A percentile compares a stretch with the other conserved stretches of the same genome.
Evolutionary conservation across 2,329 filamentous ascomycete species (phyloP).

Genomic region (Stagonosporopsis rhizophila): DNA sequence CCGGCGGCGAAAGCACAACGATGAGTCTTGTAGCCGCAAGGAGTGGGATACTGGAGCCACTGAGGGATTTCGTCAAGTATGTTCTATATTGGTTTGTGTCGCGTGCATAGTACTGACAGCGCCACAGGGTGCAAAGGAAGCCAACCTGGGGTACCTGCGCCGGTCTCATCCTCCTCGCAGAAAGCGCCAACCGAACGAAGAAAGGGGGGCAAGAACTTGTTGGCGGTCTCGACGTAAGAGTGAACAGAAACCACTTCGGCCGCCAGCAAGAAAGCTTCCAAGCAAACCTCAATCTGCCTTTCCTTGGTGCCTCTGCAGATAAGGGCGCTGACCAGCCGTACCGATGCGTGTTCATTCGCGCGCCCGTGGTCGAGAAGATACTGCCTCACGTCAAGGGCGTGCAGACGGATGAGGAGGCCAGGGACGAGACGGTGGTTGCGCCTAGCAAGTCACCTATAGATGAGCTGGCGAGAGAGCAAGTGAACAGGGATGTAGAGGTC

Average conservation of each 20-base stretch:
- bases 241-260: constrained; percentile 94
- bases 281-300: constrained; percentile 74
- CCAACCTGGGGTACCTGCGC: constrained; percentile 97
- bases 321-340: constrained; percentile 62
- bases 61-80: constrained; percentile 90
- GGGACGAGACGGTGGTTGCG: constrained; percentile 63
- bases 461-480: constrained; percentile 53
- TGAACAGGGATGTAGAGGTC: constrained; percentile 62
- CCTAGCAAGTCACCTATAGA: constrained; percentile 60
- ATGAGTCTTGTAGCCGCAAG: constrained; percentile 87
- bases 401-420: constrained; percentile 58
- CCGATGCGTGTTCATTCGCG: constrained; percentile 88
- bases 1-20: constrained; percentile 93
- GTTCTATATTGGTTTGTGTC: constrained; percentile 38
- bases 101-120: constrained; percentile 4
- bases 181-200: constrained; percentile 87
- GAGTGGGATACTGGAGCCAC: constrained; percentile 80
- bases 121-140: constrained; percentile 70
- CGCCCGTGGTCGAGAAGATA: constrained; percentile 88
- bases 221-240: constrained; percentile 86
- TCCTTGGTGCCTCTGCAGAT: constrained; percentile 58
- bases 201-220: constrained; percentile 92
- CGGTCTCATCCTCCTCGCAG: constrained; percentile 87
- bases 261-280: constrained; percentile 93
- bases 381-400: constrained; percentile 61